These are phyloP conservation scores for Stagonosporopsis vannaccii DNA, from an alignment of 2,329 filamentous ascomycete species.

Conservation along the genomic window DNA sequence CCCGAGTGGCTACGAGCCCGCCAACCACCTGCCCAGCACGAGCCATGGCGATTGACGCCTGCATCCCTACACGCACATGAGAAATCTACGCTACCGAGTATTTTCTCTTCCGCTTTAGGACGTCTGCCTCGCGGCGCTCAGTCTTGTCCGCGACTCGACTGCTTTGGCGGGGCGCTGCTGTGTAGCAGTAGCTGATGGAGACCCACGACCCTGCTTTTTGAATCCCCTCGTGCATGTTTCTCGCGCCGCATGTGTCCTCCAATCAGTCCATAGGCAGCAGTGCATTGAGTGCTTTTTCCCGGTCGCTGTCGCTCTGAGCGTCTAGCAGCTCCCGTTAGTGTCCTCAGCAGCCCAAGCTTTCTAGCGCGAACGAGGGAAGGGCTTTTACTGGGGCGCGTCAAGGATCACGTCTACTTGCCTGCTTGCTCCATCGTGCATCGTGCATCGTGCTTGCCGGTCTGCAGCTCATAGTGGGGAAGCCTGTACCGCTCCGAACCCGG, in stretches of 20 bases:
- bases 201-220: neutral
- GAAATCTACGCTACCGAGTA: slow-evolving; percentile 9
- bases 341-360: slow-evolving; percentile 12
- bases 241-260: slow-evolving; percentile 19
- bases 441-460: slow-evolving; percentile 15
- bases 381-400: slow-evolving; percentile 17
- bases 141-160: slow-evolving; percentile 3
- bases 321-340: slow-evolving; percentile 17
- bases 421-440: slow-evolving; percentile 16
- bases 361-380: slow-evolving; percentile 25
- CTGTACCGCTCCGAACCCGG: slow-evolving; percentile 9
- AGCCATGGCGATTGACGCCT: slow-evolving; percentile 9
- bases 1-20: neutral
- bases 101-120: slow-evolving; percentile 8
- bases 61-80: slow-evolving; percentile 2
- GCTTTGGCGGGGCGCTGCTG: neutral
- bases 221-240: neutral
- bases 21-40: neutral
- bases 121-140: slow-evolving; percentile 4
- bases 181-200: neutral
- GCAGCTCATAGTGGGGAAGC: slow-evolving; percentile 14
- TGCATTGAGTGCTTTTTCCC: slow-evolving; percentile 21
- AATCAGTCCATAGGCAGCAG: slow-evolving; percentile 19
- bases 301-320: neutral
- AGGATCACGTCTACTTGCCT: slow-evolving; percentile 14